These are phyloP conservation scores for Aurifilum marmelostoma DNA, from an alignment of 2,329 filamentous ascomycete species.

Conservation along the genomic window DNA sequence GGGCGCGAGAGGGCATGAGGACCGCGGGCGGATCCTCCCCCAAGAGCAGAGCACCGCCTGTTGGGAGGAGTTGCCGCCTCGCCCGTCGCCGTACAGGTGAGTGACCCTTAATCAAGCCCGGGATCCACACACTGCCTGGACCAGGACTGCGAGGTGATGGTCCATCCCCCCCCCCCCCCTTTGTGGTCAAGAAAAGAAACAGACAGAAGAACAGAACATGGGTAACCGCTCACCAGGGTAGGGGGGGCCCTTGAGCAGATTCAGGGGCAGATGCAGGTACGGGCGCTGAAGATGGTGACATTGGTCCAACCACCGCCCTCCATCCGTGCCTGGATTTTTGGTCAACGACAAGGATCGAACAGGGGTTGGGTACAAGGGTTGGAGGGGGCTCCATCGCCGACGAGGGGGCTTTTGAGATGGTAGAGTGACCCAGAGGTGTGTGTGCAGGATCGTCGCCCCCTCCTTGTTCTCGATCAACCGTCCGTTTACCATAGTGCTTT, in stretches of 20 bases:
- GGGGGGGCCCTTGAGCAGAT: conserved; percentile 18
- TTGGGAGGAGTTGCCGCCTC: conserved; percentile 26
- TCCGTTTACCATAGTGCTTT: not conserved
- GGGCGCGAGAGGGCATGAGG: not conserved
- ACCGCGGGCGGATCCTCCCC: conserved; percentile 10
- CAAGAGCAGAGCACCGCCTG: conserved; percentile 12
- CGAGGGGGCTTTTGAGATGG: not conserved
- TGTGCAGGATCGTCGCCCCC: conserved; percentile 6
- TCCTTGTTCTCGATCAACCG: not conserved
- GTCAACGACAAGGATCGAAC: conserved; percentile 13
- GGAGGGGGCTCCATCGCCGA: conserved; percentile 9
- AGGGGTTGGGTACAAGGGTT: conserved; percentile 10
- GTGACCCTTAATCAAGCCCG: conserved; percentile 26
- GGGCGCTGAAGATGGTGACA: conserved; percentile 19
- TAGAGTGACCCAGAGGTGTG: conserved; percentile 23
- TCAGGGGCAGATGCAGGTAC: conserved; percentile 31
- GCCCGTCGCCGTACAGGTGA: conserved; percentile 24
- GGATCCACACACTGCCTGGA: conserved; percentile 19
- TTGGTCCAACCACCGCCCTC: conserved; percentile 23
- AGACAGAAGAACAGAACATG: not conserved
- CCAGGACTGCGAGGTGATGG: conserved; percentile 16
- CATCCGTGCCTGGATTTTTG: conserved; percentile 8
- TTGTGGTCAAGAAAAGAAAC: conserved; percentile 21
- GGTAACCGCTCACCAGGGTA: conserved; percentile 18
- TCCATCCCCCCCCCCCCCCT: too few relatives aligned